These are phyloP conservation scores for Penicillium thymicola DNA, from an alignment of 2,329 filamentous ascomycete species.

Conservation along the genomic window DNA sequence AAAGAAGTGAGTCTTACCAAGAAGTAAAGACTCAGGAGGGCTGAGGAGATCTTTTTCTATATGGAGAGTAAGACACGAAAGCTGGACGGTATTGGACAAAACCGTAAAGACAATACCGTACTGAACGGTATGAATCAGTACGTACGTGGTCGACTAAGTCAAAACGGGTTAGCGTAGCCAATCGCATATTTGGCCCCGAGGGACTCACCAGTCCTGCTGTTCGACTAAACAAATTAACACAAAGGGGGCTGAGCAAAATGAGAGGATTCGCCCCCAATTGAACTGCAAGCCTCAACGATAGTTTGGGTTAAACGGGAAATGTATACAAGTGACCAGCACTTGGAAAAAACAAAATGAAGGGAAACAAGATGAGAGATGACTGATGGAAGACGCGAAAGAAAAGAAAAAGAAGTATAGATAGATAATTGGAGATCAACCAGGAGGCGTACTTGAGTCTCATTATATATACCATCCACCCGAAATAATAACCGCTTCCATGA, in stretches of 20 bases:
- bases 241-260: not conserved
- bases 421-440: not conserved
- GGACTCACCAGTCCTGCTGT: not conserved
- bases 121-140: constrained; percentile 9
- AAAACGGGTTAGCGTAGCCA: not conserved
- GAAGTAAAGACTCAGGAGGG: constrained; percentile 6
- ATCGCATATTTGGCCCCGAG: not conserved
- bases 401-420: not conserved
- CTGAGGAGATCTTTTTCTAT: constrained; percentile 14
- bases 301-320: not conserved
- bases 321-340: constrained; percentile 2
- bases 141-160: not conserved
- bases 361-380: not conserved
- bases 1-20: constrained; percentile 9
- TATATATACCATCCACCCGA: not conserved
- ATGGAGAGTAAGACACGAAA: not conserved
- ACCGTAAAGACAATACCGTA: constrained; percentile 9
- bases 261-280: not conserved
- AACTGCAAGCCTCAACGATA: not conserved
- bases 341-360: not conserved
- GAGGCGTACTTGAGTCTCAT: not conserved
- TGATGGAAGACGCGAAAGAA: not conserved
- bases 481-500: constrained; percentile 1
- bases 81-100: constrained; percentile 8
- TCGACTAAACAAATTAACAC: not conserved